Conservation (phyloP, 306 rosid species). For the Trifolium fragiferum region DNA sequence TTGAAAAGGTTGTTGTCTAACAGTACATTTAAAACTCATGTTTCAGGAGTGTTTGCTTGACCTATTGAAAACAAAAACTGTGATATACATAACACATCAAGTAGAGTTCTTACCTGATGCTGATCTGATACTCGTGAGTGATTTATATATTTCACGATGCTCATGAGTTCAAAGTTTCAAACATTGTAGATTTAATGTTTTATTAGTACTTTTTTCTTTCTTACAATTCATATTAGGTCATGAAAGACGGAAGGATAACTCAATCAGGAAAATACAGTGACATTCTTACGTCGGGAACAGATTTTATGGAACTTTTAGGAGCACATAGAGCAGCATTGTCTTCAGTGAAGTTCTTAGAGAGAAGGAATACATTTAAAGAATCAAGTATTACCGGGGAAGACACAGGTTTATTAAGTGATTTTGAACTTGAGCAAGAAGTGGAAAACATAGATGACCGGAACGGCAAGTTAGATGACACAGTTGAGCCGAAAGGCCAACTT, state of each 20-base stretch:
- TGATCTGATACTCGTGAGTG: slow-evolving; percentile 77
- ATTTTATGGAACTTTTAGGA: slow-evolving; percentile 80
- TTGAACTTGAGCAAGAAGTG: slow-evolving; percentile 43
- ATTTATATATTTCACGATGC: slow-evolving; percentile 16
- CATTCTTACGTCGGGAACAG: slow-evolving; percentile 66
- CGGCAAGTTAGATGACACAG: slow-evolving; percentile 40
- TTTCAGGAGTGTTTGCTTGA: slow-evolving; percentile 82
- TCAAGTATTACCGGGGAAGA: slow-evolving; percentile 37
- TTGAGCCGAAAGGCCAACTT: slow-evolving; percentile 66
- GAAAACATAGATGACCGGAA: slow-evolving; percentile 45
- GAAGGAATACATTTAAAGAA: slow-evolving; percentile 36
- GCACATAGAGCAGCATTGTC: slow-evolving; percentile 83
- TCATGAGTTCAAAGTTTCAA: not conserved
- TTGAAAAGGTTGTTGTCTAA: slow-evolving; percentile 16
- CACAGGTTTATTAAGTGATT: slow-evolving; percentile 29
- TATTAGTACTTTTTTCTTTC: slow-evolving; percentile 12
- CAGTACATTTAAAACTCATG: slow-evolving; percentile 20
- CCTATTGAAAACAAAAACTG: slow-evolving; percentile 72
- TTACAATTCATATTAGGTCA: slow-evolving; percentile 56
- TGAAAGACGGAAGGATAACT: slow-evolving; percentile 81
- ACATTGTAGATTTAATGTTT: not conserved
- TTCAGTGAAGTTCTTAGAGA: slow-evolving; percentile 51
- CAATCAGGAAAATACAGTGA: slow-evolving; percentile 79
- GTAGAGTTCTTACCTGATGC: slow-evolving; percentile 89
- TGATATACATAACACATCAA: slow-evolving; percentile 86